Evolutionary conservation across 2,329 filamentous ascomycete genomes (phyloP).

Genomic region (Onygenales sp.): DNA sequence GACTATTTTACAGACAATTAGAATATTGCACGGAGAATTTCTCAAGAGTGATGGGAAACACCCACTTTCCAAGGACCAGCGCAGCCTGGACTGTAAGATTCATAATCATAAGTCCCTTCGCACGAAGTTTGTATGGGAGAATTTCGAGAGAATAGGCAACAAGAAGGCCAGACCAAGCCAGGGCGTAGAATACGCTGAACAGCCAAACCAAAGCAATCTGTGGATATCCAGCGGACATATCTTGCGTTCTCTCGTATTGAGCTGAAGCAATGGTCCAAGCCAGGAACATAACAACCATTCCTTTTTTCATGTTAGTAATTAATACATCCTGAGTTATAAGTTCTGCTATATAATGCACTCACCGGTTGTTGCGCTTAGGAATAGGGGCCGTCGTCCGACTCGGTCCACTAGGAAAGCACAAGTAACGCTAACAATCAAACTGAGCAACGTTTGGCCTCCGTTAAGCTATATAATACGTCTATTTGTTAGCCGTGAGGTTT

Average conservation of each 20-base stretch:
- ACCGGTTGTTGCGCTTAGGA: slow-evolving; percentile 35
- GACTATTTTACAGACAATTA: slow-evolving; percentile 36
- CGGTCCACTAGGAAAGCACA: slow-evolving; percentile 48
- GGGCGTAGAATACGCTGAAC: slow-evolving; percentile 21
- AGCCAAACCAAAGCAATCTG: slow-evolving; percentile 41
- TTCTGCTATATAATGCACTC: slow-evolving; percentile 20
- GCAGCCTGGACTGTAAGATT: slow-evolving; percentile 39
- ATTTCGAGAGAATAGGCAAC: slow-evolving; percentile 21
- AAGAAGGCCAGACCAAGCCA: slow-evolving; percentile 19
- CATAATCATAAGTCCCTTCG: slow-evolving; percentile 31
- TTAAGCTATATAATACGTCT: slow-evolving; percentile 32
- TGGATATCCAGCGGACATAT: slow-evolving; percentile 31
- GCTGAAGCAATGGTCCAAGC: slow-evolving; percentile 28
- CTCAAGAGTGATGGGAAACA: background rate
- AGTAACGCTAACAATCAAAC: slow-evolving; percentile 47
- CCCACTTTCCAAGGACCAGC: background rate
- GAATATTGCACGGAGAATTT: background rate
- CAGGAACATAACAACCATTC: slow-evolving; percentile 37
- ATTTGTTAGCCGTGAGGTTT: slow-evolving; percentile 6
- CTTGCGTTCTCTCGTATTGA: slow-evolving; percentile 33
- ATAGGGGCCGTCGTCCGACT: slow-evolving; percentile 48
- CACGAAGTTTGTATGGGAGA: slow-evolving; percentile 28
- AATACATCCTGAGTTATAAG: background rate
- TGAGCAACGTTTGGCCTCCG: slow-evolving; percentile 50
- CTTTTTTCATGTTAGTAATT: slow-evolving; percentile 1